Base-by-base conservation (phyloP, 352 stramenopile genomes). In the Globisporangium irregulare region DNA sequence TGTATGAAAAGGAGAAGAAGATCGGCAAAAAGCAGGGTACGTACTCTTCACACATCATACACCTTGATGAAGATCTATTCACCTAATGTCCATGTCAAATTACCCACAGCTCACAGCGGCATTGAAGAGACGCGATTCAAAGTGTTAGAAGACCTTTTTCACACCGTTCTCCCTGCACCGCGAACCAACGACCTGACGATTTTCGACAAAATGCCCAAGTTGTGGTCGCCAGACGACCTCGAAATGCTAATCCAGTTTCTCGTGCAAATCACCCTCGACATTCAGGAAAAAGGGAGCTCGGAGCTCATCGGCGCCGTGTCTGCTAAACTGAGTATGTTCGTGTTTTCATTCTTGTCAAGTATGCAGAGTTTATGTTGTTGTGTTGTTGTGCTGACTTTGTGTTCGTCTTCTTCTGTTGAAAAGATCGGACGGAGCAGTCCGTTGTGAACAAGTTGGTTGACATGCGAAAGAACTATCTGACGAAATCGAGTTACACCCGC, bases 211-310 rank as follows among this genome's bases (percentile, higher is more conserved):
- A 59, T 67, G n/a, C 62, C 66, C 0, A 86, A 80, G 24, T 34
- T 91, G 29, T 94, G 86, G 86, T 82, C 86, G 5, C 62, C 73
- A 1, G 64, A 82, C 48, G 82, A 92, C 2, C 73, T 91, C 56
- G 75, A 80, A 29, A 68, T 71, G 32, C 77, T 94, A 14, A 67
- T 92, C 32, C 67, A 88, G 51, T 76, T 83, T 48, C 54, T 94
- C 22, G 80, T 90, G 51, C 55, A 77, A 18, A 85, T 94, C 41
- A 94, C 86, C 22, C 59, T 65, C 32, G 76, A 93, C 9, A 74
- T 92, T 18, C 86, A 92, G 41, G 70, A 56, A 46, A 82, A 68
- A 22, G 86, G 84, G 3, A 75, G 55, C 6, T 89, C 81, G 2
- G 57, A 89, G 59, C 61, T 77, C 34, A 60, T 84, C 22, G 36